These are phyloP conservation scores for Camelina laxa DNA, from an alignment of 345 rosid genomes.

Conservation along the genomic window DNA sequence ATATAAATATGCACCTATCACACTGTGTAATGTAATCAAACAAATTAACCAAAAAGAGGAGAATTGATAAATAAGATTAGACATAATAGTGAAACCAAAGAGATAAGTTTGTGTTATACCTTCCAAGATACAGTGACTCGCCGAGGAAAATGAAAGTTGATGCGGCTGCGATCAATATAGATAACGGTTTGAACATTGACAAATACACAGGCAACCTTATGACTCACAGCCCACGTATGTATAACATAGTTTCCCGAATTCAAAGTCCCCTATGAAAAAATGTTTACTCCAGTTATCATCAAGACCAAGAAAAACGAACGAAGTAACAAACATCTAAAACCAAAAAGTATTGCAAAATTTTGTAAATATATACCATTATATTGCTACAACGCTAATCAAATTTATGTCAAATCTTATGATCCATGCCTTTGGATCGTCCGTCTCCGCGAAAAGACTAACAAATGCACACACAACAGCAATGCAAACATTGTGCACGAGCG, in stretches of 20 bases:
- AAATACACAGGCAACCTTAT: constrained; percentile 55
- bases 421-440: constrained; percentile 65
- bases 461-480: constrained; percentile 58
- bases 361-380: constrained; percentile 26
- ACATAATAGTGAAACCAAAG: neutral
- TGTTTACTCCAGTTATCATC: neutral
- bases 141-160: constrained; percentile 48
- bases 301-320: neutral
- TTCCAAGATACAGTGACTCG: constrained; percentile 47
- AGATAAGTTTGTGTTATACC: constrained; percentile 19
- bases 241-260: constrained; percentile 50
- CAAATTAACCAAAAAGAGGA: constrained; percentile 3
- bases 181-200: constrained; percentile 51
- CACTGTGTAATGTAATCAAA: constrained; percentile 42
- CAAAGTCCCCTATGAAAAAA: constrained; percentile 53
- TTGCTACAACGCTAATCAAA: constrained; percentile 47
- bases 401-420: constrained; percentile 52
- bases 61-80: neutral
- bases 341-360: neutral
- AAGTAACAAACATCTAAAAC: neutral
- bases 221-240: constrained; percentile 42
- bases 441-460: constrained; percentile 57
- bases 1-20: constrained; percentile 66
- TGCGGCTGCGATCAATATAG: constrained; percentile 49
- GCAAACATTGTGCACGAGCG: constrained; percentile 66